A percentile compares a stretch with the other conserved stretches of the same genome.
These are phyloP conservation scores for Nasturtium officinale DNA, from an alignment of 345 rosid genomes.

Conservation along the genomic window DNA sequence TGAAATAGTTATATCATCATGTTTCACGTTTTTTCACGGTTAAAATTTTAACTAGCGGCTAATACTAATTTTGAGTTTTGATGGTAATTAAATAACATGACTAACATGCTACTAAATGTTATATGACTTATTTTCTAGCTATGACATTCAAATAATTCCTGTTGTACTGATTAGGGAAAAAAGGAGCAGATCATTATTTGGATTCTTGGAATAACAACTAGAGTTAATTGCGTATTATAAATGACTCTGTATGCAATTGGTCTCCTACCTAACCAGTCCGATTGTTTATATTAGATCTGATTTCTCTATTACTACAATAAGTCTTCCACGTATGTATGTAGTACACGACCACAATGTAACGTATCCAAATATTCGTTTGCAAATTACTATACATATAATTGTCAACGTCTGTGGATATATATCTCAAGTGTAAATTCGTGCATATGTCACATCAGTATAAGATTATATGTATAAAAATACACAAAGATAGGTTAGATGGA, in stretches of 20 bases:
- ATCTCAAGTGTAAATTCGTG: not conserved
- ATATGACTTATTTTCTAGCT: not conserved
- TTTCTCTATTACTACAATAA: conserved; percentile 5
- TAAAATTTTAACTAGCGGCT: no score
- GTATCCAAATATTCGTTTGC: conserved; percentile 15
- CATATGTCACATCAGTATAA: conserved; percentile 32
- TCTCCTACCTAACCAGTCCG: conserved; percentile 33
- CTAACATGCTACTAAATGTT: not conserved
- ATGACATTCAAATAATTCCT: not conserved
- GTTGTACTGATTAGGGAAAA: not conserved
- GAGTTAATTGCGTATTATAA: not conserved
- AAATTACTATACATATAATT: not conserved
- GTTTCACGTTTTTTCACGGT: not conserved
- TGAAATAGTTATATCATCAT: not conserved
- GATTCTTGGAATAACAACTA: no score
- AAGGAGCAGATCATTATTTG: no score
- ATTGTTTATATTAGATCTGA: conserved; percentile 25
- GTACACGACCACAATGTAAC: conserved; percentile 30
- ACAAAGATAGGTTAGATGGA: not conserved
- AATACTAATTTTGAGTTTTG: not conserved
- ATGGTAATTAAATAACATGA: not conserved
- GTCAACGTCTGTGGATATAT: conserved; percentile 19
- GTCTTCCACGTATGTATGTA: conserved; percentile 20
- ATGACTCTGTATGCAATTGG: conserved; percentile 6
- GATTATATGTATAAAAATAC: not conserved